A percentile compares a stretch with the other conserved stretches of the same genome.
Evolutionary conservation across 768 basidiomycete genomes (phyloP).

Genomic region (Mycena metata): DNA sequence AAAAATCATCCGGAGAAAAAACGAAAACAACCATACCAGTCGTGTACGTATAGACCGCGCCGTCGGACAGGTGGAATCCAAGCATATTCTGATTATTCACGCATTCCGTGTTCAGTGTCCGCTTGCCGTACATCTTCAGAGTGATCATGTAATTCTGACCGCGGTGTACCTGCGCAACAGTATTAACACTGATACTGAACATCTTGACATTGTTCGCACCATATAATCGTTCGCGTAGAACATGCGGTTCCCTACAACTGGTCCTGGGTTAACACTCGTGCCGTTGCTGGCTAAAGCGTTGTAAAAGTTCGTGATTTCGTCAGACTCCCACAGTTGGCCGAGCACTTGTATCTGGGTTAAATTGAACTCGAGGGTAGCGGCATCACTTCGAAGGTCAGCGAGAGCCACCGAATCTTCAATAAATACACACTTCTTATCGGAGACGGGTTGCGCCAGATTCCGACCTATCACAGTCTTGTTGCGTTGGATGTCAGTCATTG

Average conservation of each 20-base stretch:
- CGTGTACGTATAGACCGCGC: constrained; percentile 61
- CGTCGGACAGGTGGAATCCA: constrained; percentile 67
- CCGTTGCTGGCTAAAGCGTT: constrained; percentile 43
- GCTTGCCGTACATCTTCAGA: constrained; percentile 58
- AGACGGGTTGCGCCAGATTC: constrained; percentile 63
- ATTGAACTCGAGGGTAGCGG: constrained; percentile 56
- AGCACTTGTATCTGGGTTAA: constrained; percentile 55
- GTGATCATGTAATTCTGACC: constrained; percentile 58
- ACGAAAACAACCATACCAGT: constrained; percentile 10
- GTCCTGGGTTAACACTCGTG: constrained; percentile 54
- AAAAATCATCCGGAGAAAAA: background rate
- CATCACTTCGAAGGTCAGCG: constrained; percentile 47
- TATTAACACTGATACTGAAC: background rate
- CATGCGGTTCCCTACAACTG: constrained; percentile 57
- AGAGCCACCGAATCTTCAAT: background rate
- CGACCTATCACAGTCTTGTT: constrained; percentile 58
- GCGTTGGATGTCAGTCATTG: constrained; percentile 11
- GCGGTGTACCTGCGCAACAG: constrained; percentile 56
- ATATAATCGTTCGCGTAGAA: constrained; percentile 65
- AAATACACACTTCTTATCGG: constrained; percentile 36
- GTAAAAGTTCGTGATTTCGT: constrained; percentile 45
- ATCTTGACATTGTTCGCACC: constrained; percentile 44
- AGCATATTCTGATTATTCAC: constrained; percentile 60
- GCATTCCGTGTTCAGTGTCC: constrained; percentile 64
- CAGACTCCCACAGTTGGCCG: constrained; percentile 55